These are phyloP conservation scores for Trichoderma cornu-damae DNA, from an alignment of 2,329 filamentous ascomycete genomes.

Conservation along the genomic window DNA sequence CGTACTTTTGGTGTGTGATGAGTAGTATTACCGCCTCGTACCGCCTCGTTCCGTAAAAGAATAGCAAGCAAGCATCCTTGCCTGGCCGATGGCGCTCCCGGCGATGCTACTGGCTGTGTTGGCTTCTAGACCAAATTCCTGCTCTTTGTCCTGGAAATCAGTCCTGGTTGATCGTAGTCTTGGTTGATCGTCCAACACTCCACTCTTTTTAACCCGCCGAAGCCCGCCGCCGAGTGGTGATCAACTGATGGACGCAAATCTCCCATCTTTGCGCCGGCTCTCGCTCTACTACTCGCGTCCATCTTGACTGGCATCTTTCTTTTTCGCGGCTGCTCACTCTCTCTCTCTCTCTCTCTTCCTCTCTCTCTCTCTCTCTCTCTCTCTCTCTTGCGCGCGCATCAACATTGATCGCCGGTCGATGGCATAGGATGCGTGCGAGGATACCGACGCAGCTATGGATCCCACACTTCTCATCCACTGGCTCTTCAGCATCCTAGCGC, in stretches of 20 bases:
- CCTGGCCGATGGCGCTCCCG: too few relatives aligned
- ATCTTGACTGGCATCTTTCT: background rate
- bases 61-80: too few relatives aligned
- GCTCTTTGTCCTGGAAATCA: background rate
- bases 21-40: too few relatives aligned
- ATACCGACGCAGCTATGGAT: constrained; percentile 10
- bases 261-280: background rate
- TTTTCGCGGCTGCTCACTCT: background rate
- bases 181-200: background rate
- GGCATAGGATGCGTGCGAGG: background rate
- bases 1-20: too few relatives aligned
- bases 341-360: too few relatives aligned
- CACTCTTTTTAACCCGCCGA: constrained; percentile 2
- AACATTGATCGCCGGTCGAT: background rate
- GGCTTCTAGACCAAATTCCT: too few relatives aligned
- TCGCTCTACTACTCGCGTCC: background rate
- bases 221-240: background rate
- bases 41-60: too few relatives aligned
- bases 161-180: background rate
- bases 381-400: background rate
- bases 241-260: background rate
- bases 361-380: too few relatives aligned
- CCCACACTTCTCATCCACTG: constrained; percentile 25
- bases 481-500: constrained; percentile 25
- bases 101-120: background rate